Evolutionary conservation across 139 green algal genomes (phyloP).

Genomic region (Haematococcus lacustris): DNA sequence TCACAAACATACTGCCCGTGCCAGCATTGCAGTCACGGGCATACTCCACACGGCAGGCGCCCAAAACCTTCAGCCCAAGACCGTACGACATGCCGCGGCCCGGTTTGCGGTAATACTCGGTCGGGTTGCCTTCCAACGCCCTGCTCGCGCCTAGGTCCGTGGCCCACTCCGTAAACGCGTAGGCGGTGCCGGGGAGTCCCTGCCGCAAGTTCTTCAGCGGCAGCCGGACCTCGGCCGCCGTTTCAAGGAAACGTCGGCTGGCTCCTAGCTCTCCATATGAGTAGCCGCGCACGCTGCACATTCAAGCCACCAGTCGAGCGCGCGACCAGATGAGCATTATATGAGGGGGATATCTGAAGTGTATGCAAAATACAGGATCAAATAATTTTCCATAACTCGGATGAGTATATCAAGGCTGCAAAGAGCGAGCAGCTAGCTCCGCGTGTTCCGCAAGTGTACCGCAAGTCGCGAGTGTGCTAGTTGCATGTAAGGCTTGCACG

Average conservation of each 20-base stretch:
- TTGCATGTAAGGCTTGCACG: too few relatives aligned
- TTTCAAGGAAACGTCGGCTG: conserved; percentile 67
- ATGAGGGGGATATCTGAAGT: too few relatives aligned
- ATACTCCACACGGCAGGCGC: conserved; percentile 74
- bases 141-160: conserved; percentile 69
- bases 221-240: conserved; percentile 72
- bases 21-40: conserved; percentile 76
- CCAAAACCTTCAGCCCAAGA: conserved; percentile 74
- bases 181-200: conserved; percentile 60
- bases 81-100: conserved; percentile 75
- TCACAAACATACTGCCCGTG: conserved; percentile 64
- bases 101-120: conserved; percentile 82
- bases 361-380: too few relatives aligned
- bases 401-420: too few relatives aligned
- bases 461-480: too few relatives aligned
- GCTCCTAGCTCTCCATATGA: conserved; percentile 87
- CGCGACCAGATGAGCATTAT: too few relatives aligned
- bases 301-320: too few relatives aligned
- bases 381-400: too few relatives aligned
- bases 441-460: too few relatives aligned
- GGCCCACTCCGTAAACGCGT: conserved; percentile 81
- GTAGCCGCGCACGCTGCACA: conserved; percentile 64
- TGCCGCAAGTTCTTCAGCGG: conserved; percentile 38
- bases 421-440: too few relatives aligned
- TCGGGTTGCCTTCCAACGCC: conserved; percentile 77